These are phyloP conservation scores for Picochlorum sp. DNA, from an alignment of 139 green algal species.

Conservation along the genomic window DNA sequence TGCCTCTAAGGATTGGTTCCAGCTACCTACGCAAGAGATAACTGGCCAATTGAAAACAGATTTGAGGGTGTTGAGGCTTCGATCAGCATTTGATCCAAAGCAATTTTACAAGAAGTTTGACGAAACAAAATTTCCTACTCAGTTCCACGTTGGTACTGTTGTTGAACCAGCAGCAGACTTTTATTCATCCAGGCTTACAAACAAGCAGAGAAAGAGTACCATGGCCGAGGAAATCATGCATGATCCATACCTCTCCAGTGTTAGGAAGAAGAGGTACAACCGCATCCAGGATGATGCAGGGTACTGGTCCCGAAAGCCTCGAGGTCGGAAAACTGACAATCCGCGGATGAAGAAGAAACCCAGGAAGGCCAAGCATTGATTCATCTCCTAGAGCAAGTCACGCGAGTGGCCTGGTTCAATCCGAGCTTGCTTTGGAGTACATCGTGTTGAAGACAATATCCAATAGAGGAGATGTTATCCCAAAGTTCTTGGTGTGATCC, in stretches of 20 bases:
- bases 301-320: constrained; percentile 13
- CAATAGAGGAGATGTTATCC: constrained; percentile 69
- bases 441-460: constrained; percentile 62
- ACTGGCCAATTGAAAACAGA: constrained; percentile 34
- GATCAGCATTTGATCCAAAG: constrained; percentile 59
- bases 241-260: constrained; percentile 40
- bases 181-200: constrained; percentile 51
- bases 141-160: constrained; percentile 53
- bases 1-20: constrained; percentile 22
- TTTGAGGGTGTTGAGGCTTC: constrained; percentile 23
- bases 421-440: not conserved
- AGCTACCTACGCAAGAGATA: constrained; percentile 27
- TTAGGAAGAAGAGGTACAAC: constrained; percentile 44
- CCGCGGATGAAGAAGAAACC: constrained; percentile 27
- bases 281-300: constrained; percentile 46
- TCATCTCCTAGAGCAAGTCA: not conserved
- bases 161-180: constrained; percentile 35
- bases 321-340: constrained; percentile 25
- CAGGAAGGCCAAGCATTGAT: constrained; percentile 34
- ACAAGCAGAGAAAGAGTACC: constrained; percentile 56
- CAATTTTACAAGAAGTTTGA: constrained; percentile 73
- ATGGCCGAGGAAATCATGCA: constrained; percentile 57
- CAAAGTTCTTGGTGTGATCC: constrained; percentile 47
- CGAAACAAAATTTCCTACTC: constrained; percentile 54
- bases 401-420: not conserved